phyloP scores from a whole-genome alignment of 2,329 filamentous ascomycete genomes.

The Fulvia fulva region DNA sequence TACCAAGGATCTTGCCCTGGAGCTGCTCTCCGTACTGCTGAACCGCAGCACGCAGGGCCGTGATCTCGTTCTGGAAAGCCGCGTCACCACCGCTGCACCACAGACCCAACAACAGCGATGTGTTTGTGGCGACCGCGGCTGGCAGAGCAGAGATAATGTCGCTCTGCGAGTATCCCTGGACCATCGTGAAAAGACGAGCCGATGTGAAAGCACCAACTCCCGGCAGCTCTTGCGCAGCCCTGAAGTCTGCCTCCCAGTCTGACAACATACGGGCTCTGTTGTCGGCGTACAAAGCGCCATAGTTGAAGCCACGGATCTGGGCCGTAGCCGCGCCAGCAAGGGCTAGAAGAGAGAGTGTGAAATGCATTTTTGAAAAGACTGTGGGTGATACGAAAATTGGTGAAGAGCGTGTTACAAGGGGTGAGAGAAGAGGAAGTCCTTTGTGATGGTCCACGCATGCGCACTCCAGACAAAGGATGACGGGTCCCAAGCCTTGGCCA shows the following conservation, averaged over 20 bases:
- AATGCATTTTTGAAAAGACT: constrained; percentile 2
- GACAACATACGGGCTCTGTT: neutral
- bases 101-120: constrained; percentile 65
- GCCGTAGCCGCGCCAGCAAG: constrained; percentile 34
- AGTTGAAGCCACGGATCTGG: constrained; percentile 64
- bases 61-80: constrained; percentile 66
- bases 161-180: constrained; percentile 55
- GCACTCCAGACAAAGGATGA: neutral
- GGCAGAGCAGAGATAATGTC: constrained; percentile 66
- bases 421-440: neutral
- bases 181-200: constrained; percentile 67
- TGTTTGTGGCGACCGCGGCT: constrained; percentile 66
- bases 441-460: neutral
- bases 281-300: constrained; percentile 50
- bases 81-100: constrained; percentile 63
- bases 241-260: constrained; percentile 65
- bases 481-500: neutral
- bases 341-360: neutral
- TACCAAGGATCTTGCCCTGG: constrained; percentile 67
- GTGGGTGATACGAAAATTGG: neutral
- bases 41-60: constrained; percentile 66
- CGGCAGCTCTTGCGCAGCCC: constrained; percentile 56
- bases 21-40: constrained; percentile 63
- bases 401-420: too few species aligned
- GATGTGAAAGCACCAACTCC: constrained; percentile 63